Percentiles rank a stretch among this genome's conserved stretches.
Conservation (phyloP, 1,139 yeast genomes). For the Suhomyces bolitotheri region DNA sequence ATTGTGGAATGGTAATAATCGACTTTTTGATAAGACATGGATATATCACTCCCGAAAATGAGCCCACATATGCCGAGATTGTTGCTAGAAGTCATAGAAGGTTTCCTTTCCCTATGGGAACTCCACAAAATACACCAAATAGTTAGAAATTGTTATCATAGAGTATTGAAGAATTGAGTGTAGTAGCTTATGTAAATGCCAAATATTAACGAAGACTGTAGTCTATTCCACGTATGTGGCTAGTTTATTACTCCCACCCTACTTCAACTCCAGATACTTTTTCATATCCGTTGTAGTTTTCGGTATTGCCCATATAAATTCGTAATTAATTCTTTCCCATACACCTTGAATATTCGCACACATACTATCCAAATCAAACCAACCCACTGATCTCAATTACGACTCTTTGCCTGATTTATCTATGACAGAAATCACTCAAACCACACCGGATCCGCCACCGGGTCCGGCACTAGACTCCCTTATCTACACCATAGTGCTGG, state of each 20-base stretch:
- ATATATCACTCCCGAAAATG: constrained; percentile 56
- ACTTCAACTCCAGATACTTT: too few relatives aligned
- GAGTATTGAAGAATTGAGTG: background rate
- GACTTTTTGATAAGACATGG: constrained; percentile 90
- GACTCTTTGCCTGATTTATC: background rate
- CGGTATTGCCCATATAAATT: too few relatives aligned
- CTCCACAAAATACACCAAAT: background rate
- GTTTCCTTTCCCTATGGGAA: constrained; percentile 63
- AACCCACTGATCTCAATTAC: too few relatives aligned
- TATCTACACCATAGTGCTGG: constrained; percentile 5
- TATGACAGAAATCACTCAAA: constrained; percentile 5
- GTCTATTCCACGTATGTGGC: too few relatives aligned
- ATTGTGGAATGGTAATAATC: constrained; percentile 75
- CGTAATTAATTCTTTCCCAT: too few relatives aligned
- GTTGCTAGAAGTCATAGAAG: constrained; percentile 61
- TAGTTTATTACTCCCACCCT: too few relatives aligned
- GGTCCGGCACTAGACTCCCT: constrained; percentile 3
- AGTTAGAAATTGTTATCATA: background rate
- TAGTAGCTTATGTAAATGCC: background rate
- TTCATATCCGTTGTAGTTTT: too few relatives aligned
- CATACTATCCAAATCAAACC: too few relatives aligned
- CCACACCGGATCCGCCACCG: constrained; percentile 7
- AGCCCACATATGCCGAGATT: constrained; percentile 62
- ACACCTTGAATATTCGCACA: background rate
- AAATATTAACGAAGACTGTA: too few relatives aligned